These are phyloP conservation scores for Aspergillus persii DNA, from an alignment of 2,329 filamentous ascomycete genomes.

Conservation along the genomic window DNA sequence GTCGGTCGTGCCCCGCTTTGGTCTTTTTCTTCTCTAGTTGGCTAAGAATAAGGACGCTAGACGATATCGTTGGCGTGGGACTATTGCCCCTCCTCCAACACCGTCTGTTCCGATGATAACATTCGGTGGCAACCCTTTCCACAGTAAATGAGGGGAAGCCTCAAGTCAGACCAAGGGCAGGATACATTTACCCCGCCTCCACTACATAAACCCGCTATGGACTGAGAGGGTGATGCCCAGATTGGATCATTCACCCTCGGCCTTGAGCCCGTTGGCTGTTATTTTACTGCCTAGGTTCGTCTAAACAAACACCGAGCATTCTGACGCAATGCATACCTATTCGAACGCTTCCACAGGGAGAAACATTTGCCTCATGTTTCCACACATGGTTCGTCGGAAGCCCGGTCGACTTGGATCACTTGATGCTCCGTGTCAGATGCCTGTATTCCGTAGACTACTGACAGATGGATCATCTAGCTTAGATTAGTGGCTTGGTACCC, in stretches of 20 bases:
- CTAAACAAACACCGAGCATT: not conserved
- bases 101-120: too few species aligned
- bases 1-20: not conserved
- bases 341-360: not conserved
- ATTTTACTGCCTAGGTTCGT: not conserved
- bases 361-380: not conserved
- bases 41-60: not conserved
- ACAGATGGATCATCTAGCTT: not conserved
- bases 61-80: not conserved
- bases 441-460: not conserved
- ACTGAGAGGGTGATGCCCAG: too few species aligned
- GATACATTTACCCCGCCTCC: not conserved
- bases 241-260: not conserved
- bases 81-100: not conserved
- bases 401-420: not conserved
- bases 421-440: not conserved
- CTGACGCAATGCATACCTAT: not conserved
- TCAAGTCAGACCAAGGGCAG: not conserved
- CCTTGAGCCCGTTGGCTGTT: not conserved
- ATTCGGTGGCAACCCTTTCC: not conserved
- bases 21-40: not conserved
- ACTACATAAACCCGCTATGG: not conserved
- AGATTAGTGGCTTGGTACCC: not conserved
- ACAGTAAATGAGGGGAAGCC: not conserved
- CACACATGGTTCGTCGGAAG: not conserved